Evolutionary conservation across 2,329 filamentous ascomycete genomes (phyloP).

Genomic region (Fusarium dimerum): DNA sequence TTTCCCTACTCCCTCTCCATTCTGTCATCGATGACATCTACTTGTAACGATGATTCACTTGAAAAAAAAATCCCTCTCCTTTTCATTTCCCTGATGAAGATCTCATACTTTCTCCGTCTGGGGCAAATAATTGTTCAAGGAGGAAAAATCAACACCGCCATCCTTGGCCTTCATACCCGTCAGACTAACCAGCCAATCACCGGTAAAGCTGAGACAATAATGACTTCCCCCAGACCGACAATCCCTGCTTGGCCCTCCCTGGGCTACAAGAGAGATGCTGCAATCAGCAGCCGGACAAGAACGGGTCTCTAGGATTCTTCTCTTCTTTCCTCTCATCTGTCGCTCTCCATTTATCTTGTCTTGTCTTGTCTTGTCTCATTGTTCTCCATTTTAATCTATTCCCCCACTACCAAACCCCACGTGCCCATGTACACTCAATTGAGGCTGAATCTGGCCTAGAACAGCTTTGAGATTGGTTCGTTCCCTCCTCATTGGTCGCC

Average conservation of each 20-base stretch:
- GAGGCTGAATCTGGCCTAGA: constrained; percentile 33
- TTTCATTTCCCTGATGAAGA: background rate
- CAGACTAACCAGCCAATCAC: constrained; percentile 1
- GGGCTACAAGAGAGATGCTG: constrained; percentile 13
- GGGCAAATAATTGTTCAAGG: background rate
- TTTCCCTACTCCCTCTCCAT: background rate
- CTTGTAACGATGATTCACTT: background rate
- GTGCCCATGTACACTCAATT: constrained; percentile 25
- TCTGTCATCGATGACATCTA: too few relatives aligned
- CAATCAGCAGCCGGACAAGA: constrained; percentile 6
- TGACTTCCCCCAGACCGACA: constrained; percentile 12
- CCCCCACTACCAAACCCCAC: constrained; percentile 27
- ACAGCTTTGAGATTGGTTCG: constrained; percentile 24
- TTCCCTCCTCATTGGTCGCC: constrained; percentile 10
- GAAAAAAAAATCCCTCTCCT: background rate
- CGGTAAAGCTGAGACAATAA: constrained; percentile 1
- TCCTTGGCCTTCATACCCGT: background rate
- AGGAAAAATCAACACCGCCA: background rate
- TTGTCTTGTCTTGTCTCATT: background rate
- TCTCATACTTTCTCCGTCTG: background rate
- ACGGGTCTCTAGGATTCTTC: too few relatives aligned
- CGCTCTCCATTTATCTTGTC: background rate
- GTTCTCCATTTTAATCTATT: constrained; percentile 4
- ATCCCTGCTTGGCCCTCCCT: constrained; percentile 14
- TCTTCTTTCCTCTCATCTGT: too few relatives aligned